Percentiles rank a stretch among this genome's conserved stretches.
These are phyloP conservation scores for Ophiocytium majus DNA, from an alignment of 352 stramenopile genomes.

Conservation along the genomic window DNA sequence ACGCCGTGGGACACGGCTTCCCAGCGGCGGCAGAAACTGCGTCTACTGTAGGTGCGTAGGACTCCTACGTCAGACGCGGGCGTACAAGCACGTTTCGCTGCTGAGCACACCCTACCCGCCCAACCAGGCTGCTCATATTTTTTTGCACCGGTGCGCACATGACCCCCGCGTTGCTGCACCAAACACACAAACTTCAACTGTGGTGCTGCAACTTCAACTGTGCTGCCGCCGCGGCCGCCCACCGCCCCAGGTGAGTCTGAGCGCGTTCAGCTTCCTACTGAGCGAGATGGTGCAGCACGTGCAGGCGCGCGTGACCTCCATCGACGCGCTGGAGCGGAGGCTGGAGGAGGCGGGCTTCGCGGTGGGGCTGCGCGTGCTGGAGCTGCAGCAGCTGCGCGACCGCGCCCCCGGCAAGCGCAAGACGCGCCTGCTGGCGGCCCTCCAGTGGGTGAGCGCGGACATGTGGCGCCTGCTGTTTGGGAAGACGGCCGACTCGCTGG, in stretches of 20 bases:
- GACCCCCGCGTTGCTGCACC: too few species aligned
- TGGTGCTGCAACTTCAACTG: neutral
- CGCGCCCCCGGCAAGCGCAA: slow-evolving; percentile 69
- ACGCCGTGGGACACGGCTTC: too few species aligned
- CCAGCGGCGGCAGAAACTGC: too few species aligned
- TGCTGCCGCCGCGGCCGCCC: neutral
- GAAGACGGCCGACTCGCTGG: slow-evolving; percentile 90
- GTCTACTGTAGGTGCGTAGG: too few species aligned
- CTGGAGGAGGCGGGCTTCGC: slow-evolving; percentile 89
- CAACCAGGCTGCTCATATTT: too few species aligned
- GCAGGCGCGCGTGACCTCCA: slow-evolving; percentile 87
- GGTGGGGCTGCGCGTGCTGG: slow-evolving; percentile 88
- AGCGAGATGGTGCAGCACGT: slow-evolving; percentile 97
- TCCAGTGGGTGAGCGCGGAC: slow-evolving; percentile 19
- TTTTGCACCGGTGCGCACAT: too few species aligned
- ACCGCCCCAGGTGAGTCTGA: slow-evolving; percentile 75
- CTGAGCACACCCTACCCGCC: neutral
- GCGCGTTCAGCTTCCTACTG: slow-evolving; percentile 93
- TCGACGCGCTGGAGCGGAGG: slow-evolving; percentile 88
- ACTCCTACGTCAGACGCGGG: too few species aligned
- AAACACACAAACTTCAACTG: neutral
- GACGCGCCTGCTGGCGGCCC: slow-evolving; percentile 66
- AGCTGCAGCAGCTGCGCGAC: slow-evolving; percentile 82
- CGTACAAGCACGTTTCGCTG: too few species aligned
- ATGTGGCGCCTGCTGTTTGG: slow-evolving; percentile 76